These are phyloP conservation scores for Fusarium sp. DNA, from an alignment of 2,329 filamentous ascomycete genomes.

Conservation along the genomic window DNA sequence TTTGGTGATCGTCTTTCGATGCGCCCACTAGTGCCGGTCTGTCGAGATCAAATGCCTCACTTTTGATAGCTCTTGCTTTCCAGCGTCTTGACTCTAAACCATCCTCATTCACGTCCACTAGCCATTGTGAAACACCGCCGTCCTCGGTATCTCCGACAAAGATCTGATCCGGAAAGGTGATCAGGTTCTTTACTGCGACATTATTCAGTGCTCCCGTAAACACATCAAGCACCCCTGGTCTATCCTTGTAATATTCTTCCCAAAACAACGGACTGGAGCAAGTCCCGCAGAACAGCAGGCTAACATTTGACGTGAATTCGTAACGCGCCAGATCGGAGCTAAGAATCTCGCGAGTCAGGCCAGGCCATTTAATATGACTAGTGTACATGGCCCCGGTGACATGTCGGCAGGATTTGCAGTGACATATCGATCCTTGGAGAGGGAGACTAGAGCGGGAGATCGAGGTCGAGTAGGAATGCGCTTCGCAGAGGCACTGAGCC, in stretches of 20 bases:
- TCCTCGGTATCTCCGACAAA: conserved; percentile 64
- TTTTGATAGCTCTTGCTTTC: conserved; percentile 34
- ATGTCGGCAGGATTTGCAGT: conserved; percentile 63
- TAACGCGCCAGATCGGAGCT: conserved; percentile 50
- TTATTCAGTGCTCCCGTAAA: conserved; percentile 55
- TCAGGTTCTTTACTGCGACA: conserved; percentile 38
- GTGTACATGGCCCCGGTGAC: conserved; percentile 57
- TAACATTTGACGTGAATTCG: conserved; percentile 48
- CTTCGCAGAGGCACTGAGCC: conserved; percentile 58
- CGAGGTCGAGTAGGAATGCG: conserved; percentile 52
- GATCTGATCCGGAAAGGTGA: conserved; percentile 53
- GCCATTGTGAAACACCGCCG: conserved; percentile 62
- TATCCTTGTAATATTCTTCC: conserved; percentile 23
- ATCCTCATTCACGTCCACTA: conserved; percentile 50
- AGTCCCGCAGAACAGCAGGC: conserved; percentile 55
- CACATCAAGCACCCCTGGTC: conserved; percentile 40
- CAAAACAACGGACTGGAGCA: conserved; percentile 61
- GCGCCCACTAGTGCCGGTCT: conserved; percentile 44
- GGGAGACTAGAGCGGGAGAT: conserved; percentile 53
- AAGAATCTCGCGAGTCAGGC: conserved; percentile 14
- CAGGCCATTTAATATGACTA: conserved; percentile 37
- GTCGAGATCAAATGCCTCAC: conserved; percentile 44
- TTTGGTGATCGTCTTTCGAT: conserved; percentile 20
- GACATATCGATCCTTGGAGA: conserved; percentile 56
- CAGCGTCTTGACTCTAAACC: conserved; percentile 43